phyloP scores from a whole-genome alignment of 2,329 filamentous ascomycete genomes.

The Celoporthe dispersa region DNA sequence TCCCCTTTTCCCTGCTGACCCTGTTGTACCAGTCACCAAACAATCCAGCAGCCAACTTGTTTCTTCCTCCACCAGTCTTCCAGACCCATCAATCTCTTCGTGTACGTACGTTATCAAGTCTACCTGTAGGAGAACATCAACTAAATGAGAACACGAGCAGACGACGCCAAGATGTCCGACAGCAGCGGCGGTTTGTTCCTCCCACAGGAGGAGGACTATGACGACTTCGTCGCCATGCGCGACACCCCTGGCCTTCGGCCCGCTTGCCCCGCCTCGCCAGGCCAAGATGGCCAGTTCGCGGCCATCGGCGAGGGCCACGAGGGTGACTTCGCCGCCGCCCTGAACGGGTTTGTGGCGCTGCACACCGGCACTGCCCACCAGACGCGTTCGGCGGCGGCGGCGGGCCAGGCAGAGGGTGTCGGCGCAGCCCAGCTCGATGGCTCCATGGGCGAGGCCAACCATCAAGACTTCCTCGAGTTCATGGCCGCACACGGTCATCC shows the following conservation, averaged over 20 bases:
- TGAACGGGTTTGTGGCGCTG: background rate
- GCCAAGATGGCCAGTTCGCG: background rate
- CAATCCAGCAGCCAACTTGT: background rate
- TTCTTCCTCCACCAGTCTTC: background rate
- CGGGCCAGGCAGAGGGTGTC: background rate
- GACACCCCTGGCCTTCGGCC: background rate
- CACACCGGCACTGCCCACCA: background rate
- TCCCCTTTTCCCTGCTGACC: background rate
- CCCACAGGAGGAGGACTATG: background rate
- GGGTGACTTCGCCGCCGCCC: background rate
- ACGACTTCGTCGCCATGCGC: background rate
- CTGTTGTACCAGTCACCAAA: background rate
- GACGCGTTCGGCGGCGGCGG: background rate
- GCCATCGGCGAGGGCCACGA: background rate
- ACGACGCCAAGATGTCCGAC: background rate
- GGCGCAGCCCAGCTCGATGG: background rate
- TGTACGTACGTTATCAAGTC: background rate
- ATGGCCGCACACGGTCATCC: background rate
- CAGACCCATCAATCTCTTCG: background rate
- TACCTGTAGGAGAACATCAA: background rate
- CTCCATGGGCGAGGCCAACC: background rate
- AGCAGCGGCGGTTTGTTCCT: background rate
- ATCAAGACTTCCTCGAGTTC: background rate
- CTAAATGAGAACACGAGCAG: background rate
- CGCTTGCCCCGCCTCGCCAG: background rate